Base-by-base conservation (phyloP, 768 basidiomycete genomes). In the Xanthoconium stramineum region DNA sequence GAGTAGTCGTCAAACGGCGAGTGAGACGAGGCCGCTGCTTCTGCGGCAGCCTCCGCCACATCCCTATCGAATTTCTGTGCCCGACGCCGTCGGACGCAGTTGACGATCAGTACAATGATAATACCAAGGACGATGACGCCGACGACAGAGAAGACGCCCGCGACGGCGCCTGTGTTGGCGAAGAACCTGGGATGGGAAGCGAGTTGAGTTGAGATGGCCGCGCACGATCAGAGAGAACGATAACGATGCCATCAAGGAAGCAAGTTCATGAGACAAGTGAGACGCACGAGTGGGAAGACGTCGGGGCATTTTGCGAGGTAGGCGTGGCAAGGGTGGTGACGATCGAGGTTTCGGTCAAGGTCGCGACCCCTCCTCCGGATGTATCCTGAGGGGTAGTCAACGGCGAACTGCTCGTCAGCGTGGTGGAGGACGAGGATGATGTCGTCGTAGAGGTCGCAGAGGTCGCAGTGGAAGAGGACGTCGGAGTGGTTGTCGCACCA, bases 61-160 rank as follows among this genome's bases (percentile, higher is more conserved):
- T 91, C 89, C n/a, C 78, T 76, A 66, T 91, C 89, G 62, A 89
- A 85, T 42, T 79, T 76, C 57, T 76, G 69, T 4, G 83, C 83
- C 1, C 85, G 83, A 8, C 85, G 83, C 0, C 88, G 82, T 10
- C 88, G 84, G 60, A 88, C 57, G 57, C 71, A 70, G 55, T 78
- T 82, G 37, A 81, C 78, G 45, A 80, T 57, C 30, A 83, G 58
- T 8, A 74, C 74, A 57, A 90, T 65, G 64, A 80, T 14, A 61
- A 88, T 52, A 10, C 73, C 82, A 46, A 83, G 59, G 19, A 65
- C 82, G 49, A 88, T 66, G 35, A 91, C 62, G n/a, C 88, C 88
- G 15, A 85, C 86, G 45, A 83, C 85, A 19, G 83, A 73, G 73
- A 90, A 91, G 0, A 83, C 82, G 13, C 84, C 89, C 2, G 85